phyloP scores from a whole-genome alignment of 805 yeast species.

The Diddensiella transvaalensis region DNA sequence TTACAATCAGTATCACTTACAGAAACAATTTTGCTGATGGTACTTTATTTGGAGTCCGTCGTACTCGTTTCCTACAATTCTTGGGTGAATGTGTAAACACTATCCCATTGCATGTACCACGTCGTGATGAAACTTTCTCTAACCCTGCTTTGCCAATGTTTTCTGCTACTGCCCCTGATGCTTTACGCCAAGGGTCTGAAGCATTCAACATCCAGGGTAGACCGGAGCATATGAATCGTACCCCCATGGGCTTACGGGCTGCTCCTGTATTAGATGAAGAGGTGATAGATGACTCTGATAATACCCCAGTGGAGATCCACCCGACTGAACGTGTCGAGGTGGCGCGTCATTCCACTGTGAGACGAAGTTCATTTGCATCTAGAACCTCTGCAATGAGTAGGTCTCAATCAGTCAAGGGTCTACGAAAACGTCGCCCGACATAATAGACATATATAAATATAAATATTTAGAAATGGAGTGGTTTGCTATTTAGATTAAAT shows the following conservation, averaged over 20 bases:
- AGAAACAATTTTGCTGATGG: conserved; percentile 35
- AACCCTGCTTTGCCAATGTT: conserved; percentile 34
- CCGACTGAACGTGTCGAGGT: not conserved
- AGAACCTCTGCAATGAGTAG: conserved; percentile 2
- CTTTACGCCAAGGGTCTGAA: not conserved
- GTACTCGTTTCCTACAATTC: conserved; percentile 30
- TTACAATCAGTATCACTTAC: conserved; percentile 29
- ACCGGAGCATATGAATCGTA: conserved; percentile 1
- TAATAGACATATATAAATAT: not conserved
- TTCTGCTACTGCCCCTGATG: conserved; percentile 8
- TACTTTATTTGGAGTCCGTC: conserved; percentile 28
- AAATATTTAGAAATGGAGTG: too few relatives aligned
- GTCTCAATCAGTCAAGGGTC: conserved; percentile 2
- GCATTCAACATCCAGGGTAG: not conserved
- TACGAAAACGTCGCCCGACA: conserved; percentile 3
- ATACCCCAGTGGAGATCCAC: not conserved
- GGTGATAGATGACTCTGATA: conserved; percentile 7
- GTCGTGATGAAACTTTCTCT: conserved; percentile 32
- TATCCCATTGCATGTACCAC: conserved; percentile 35
- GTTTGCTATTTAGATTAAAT: too few relatives aligned
- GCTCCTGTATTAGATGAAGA: not conserved
- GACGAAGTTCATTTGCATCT: not conserved
- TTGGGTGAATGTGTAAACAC: conserved; percentile 32
- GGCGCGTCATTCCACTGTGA: not conserved
- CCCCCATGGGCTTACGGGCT: conserved; percentile 5